A percentile compares a stretch with the other conserved stretches of the same genome.
phyloP scores from a whole-genome alignment of 228 moss, liverwort and hornwort genomes.

The Sphagnum fallax region DNA sequence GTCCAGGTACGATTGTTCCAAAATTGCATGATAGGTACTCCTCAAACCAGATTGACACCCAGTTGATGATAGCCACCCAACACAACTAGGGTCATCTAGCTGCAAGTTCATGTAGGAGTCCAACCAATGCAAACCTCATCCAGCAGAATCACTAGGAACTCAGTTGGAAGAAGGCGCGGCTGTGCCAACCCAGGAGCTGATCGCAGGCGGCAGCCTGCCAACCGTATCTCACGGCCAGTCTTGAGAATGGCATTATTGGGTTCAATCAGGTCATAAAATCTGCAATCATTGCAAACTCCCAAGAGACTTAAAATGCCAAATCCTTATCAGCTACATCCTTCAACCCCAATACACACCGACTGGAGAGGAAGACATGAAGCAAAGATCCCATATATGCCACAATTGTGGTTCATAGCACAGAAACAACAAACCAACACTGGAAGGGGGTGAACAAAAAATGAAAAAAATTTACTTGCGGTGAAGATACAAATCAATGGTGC shows the following conservation, averaged over 20 bases:
- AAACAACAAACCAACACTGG: too few species aligned
- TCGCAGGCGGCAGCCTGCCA: constrained; percentile 42
- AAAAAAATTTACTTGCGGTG: constrained; percentile 32
- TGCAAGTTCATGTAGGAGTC: too few species aligned
- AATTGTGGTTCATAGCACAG: too few species aligned
- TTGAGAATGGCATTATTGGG: constrained; percentile 18
- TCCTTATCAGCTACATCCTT: neutral
- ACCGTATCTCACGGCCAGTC: constrained; percentile 35
- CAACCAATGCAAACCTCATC: constrained; percentile 23
- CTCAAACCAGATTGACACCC: too few species aligned
- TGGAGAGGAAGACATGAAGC: neutral
- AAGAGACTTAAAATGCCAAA: neutral
- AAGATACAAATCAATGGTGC: constrained; percentile 42
- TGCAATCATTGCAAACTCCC: constrained; percentile 7
- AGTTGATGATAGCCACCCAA: too few species aligned
- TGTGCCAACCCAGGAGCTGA: constrained; percentile 20
- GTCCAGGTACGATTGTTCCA: too few species aligned
- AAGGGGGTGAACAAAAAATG: too few species aligned
- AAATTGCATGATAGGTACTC: too few species aligned
- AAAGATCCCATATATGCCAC: too few species aligned
- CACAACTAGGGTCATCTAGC: too few species aligned
- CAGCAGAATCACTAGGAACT: constrained; percentile 32
- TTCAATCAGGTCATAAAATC: constrained; percentile 37
- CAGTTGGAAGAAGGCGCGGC: constrained; percentile 40
- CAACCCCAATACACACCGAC: neutral